Base-by-base conservation (phyloP, 805 yeast genomes). In the Pichia ethanolica region DNA sequence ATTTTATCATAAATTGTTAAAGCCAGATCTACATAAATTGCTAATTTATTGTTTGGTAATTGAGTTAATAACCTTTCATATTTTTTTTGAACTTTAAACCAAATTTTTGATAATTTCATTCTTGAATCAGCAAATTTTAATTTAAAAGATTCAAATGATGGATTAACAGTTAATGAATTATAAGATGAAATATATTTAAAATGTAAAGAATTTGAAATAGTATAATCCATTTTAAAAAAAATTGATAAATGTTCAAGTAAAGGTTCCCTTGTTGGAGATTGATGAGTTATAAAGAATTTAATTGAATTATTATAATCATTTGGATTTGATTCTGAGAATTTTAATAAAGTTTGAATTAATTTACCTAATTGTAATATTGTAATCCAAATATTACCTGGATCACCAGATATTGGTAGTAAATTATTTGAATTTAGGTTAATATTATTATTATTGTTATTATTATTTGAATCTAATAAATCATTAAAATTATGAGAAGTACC, bases 351-450 rank as follows among this genome's bases (percentile, higher is more conserved):
- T 53, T 76, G 71, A 25, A 80, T 69, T 46, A 86, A 69, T 61
- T 78, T 82, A 4, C 91, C 90, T 38, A 86, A 66, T 61, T 86
- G 93, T 46, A 83, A 64, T 52, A 83, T 64, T 8, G 88, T 82
- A 37, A 83, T 73, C 95, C 95, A 86, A 40, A 83, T 71, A 54
- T 82, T 82, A 1, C 91, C 90, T 1, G 79, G 76, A 52, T 74
- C 78, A 2, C 80, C 78, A 39, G 79, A 72, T 5, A 83, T 80
- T 1, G 86, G 83, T 26, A 35, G 26, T 10, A 35, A 26, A 7
- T 25, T 7, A 9, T 20, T 20, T 20, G 32, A 8, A 8, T 12
- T 20, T 20, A 20, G 3, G 20, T 20, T 20, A 20, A 2, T 20
- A 20, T 20, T 20, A 20, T 20, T 20, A 20, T 20, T 20, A 20